These are phyloP conservation scores for Vigna reflexopilosa DNA, from an alignment of 306 rosid species.

Conservation along the genomic window DNA sequence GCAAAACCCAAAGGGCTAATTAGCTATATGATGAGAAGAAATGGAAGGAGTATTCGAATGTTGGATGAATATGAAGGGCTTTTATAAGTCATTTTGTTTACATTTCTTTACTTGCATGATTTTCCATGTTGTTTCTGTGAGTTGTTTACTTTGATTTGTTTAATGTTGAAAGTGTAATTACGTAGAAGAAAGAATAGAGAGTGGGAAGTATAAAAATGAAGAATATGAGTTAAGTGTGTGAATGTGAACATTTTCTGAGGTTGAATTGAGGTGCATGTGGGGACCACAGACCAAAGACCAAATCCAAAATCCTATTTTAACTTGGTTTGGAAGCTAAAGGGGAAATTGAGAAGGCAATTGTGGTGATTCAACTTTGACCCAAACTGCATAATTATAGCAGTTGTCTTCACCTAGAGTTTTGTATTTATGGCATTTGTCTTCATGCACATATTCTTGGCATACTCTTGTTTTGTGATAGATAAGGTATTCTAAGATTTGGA, in stretches of 20 bases:
- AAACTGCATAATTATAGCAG: neutral
- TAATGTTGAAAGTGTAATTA: neutral
- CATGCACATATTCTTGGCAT: neutral
- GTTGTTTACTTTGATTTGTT: neutral
- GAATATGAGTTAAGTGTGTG: neutral
- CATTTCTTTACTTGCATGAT: neutral
- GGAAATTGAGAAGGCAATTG: neutral
- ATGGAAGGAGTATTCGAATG: neutral
- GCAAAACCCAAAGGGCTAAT: neutral
- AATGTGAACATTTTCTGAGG: neutral
- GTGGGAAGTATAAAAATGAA: neutral
- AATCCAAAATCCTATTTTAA: neutral
- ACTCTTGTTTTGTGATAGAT: neutral
- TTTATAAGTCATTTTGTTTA: neutral
- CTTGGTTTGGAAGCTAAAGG: neutral
- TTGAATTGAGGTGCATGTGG: conserved; percentile 9
- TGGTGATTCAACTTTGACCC: neutral
- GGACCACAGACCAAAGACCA: conserved; percentile 17
- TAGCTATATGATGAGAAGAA: neutral
- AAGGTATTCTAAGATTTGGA: neutral
- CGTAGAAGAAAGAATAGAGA: conserved; percentile 41
- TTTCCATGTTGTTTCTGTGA: conserved; percentile 37
- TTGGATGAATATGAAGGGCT: neutral
- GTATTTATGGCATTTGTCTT: neutral
- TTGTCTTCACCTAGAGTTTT: neutral